Percentiles rank a stretch among this genome's conserved stretches.
These are phyloP conservation scores for Tulasnella sp. DNA, from an alignment of 768 basidiomycete species.

Conservation along the genomic window DNA sequence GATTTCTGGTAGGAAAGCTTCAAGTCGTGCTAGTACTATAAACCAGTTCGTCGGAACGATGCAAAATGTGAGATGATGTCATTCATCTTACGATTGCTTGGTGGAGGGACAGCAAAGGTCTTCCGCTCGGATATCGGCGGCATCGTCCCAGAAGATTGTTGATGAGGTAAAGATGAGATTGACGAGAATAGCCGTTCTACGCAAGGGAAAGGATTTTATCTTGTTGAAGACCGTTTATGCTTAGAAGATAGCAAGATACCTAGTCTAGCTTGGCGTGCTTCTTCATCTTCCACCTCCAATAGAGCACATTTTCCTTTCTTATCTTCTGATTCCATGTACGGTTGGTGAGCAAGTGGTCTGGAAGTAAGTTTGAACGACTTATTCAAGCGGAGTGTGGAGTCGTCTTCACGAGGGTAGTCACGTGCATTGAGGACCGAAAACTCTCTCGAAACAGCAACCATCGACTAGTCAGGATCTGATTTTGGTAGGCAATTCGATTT, in stretches of 20 bases:
- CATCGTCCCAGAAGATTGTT: not conserved
- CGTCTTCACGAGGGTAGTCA: too few species aligned
- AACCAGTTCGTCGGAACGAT: not conserved
- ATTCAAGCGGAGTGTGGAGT: not conserved
- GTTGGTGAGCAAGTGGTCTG: not conserved
- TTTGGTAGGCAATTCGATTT: too few species aligned
- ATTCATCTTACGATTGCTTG: not conserved
- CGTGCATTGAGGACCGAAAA: too few species aligned
- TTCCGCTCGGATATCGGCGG: not conserved
- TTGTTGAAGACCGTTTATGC: too few species aligned
- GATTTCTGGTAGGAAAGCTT: constrained; percentile 16
- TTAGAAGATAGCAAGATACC: not conserved
- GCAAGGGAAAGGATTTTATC: too few species aligned
- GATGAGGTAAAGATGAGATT: not conserved
- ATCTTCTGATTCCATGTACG: not conserved
- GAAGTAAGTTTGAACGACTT: not conserved
- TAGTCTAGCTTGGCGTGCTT: constrained; percentile 1
- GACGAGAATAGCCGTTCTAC: not conserved
- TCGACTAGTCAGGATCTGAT: too few species aligned
- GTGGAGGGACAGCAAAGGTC: not conserved
- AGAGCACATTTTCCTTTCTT: not conserved
- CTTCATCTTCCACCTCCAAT: constrained; percentile 15
- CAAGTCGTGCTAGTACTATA: constrained; percentile 15
- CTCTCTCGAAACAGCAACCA: too few species aligned
- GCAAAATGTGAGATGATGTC: not conserved